These are phyloP conservation scores for Neoscytalidium dimidiatum DNA, from an alignment of 2,329 filamentous ascomycete species.

Conservation along the genomic window DNA sequence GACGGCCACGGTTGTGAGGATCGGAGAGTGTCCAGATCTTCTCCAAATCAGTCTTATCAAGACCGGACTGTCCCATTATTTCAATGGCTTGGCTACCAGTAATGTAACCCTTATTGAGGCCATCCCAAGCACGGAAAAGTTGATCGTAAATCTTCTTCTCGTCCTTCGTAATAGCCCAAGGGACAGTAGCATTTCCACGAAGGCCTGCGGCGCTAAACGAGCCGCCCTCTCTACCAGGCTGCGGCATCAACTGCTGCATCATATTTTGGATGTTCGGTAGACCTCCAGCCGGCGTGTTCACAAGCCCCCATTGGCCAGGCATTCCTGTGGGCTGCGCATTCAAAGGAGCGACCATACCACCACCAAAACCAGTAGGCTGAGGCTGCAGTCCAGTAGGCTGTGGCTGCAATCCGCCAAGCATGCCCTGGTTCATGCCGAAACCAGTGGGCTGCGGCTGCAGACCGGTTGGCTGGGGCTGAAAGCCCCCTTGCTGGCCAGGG, in stretches of 20 bases:
- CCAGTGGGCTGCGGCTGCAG: constrained; percentile 73
- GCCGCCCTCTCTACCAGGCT: constrained; percentile 83
- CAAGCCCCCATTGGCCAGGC: constrained; percentile 97
- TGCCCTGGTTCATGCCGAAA: constrained; percentile 60
- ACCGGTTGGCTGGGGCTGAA: constrained; percentile 41
- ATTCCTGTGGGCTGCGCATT: constrained; percentile 93
- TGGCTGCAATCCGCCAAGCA: constrained; percentile 74
- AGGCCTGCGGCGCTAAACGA: constrained; percentile 80
- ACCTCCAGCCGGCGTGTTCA: constrained; percentile 87
- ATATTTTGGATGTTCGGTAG: constrained; percentile 92
- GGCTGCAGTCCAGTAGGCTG: constrained; percentile 72
- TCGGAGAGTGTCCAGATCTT: constrained; percentile 94
- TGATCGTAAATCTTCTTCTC: constrained; percentile 97
- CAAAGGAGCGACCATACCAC: constrained; percentile 65
- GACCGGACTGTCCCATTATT: constrained; percentile 93
- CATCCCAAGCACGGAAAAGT: constrained; percentile 95
- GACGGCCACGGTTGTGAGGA: constrained; percentile 86
- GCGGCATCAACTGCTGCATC: constrained; percentile 95
- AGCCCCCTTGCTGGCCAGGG: constrained; percentile 46
- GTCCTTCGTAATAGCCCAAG: constrained; percentile 98
- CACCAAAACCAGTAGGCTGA: constrained; percentile 52
- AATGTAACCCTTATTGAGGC: constrained; percentile 88
- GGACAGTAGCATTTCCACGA: constrained; percentile 90
- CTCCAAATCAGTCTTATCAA: constrained; percentile 88
- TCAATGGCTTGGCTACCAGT: constrained; percentile 91